Evolutionary conservation across 495 filamentous ascomycete species (phyloP).

Genomic region (Aspergillus diversus): DNA sequence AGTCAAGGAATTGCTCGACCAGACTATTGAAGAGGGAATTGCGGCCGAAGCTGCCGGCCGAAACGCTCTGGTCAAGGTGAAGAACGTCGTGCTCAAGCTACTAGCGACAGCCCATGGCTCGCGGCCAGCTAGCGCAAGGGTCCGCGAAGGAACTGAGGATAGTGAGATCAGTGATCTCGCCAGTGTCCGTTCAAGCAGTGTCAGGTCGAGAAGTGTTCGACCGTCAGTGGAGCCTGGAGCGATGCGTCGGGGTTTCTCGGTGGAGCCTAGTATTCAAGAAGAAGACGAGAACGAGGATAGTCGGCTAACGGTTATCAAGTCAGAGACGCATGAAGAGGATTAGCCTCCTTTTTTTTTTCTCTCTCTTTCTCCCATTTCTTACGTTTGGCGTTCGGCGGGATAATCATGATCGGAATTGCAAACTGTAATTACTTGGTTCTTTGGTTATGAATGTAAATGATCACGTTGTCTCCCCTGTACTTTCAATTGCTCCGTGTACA

Average conservation of each 20-base stretch:
- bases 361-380: conserved; percentile 19
- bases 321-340: conserved; percentile 48
- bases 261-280: conserved; percentile 53
- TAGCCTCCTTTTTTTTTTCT: conserved; percentile 25
- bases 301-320: conserved; percentile 49
- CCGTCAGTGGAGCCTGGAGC: conserved; percentile 42
- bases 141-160: conserved; percentile 46
- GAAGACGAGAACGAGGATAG: conserved; percentile 61
- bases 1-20: conserved; percentile 57
- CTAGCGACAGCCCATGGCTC: conserved; percentile 43
- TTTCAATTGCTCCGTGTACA: not conserved
- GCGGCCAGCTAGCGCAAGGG: conserved; percentile 36
- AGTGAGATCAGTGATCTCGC: conserved; percentile 34
- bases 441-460: conserved; percentile 21
- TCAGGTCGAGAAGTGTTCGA: conserved; percentile 44
- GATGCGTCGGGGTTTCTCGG: conserved; percentile 37
- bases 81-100: conserved; percentile 59
- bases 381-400: conserved; percentile 25
- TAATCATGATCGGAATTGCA: conserved; percentile 7
- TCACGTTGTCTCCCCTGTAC: not conserved
- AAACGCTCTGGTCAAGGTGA: conserved; percentile 79
- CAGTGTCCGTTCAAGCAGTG: conserved; percentile 31
- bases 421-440: conserved; percentile 15
- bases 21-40: conserved; percentile 71
- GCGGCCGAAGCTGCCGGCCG: conserved; percentile 70